Conservation (phyloP, 305 asterid species). For the Euphrasia arctica region DNA sequence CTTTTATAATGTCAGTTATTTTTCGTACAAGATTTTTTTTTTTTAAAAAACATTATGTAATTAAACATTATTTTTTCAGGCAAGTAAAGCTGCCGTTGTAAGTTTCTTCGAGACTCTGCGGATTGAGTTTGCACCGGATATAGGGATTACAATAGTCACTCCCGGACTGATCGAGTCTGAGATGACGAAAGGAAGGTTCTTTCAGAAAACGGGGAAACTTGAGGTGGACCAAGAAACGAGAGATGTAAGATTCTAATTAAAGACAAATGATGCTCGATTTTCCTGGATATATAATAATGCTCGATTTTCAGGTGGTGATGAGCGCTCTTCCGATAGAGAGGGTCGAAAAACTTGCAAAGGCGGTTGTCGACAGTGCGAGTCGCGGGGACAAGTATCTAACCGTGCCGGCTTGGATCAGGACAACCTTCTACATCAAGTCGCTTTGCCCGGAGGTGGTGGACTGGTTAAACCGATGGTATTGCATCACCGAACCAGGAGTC, state of each 20-base stretch:
- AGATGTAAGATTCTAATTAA: constrained; percentile 41
- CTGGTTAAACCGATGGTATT: constrained; percentile 52
- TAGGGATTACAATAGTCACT: constrained; percentile 50
- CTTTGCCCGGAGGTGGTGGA: constrained; percentile 46
- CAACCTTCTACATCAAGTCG: constrained; percentile 29
- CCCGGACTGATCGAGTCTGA: constrained; percentile 65
- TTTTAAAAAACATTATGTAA: no score
- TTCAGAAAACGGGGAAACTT: constrained; percentile 33
- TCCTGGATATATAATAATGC: not conserved
- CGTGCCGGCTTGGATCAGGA: constrained; percentile 45
- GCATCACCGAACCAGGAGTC: constrained; percentile 39
- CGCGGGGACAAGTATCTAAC: constrained; percentile 57
- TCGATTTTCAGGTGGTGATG: constrained; percentile 37
- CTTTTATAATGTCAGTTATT: constrained; percentile 46
- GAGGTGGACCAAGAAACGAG: constrained; percentile 56
- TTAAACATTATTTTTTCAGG: no score
- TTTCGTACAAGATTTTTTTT: no score
- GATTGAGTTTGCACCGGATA: constrained; percentile 48
- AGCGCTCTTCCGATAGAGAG: constrained; percentile 38
- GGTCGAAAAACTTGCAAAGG: constrained; percentile 41
- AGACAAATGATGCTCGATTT: not conserved
- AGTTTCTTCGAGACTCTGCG: constrained; percentile 62
- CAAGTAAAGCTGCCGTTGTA: constrained; percentile 67
- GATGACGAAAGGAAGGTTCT: constrained; percentile 57
- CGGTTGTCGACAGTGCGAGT: constrained; percentile 49